Percentiles rank a stretch among this genome's conserved stretches.
These are phyloP conservation scores for Psilocybe mexicana DNA, from an alignment of 1,284 basidiomycete species.

Conservation along the genomic window DNA sequence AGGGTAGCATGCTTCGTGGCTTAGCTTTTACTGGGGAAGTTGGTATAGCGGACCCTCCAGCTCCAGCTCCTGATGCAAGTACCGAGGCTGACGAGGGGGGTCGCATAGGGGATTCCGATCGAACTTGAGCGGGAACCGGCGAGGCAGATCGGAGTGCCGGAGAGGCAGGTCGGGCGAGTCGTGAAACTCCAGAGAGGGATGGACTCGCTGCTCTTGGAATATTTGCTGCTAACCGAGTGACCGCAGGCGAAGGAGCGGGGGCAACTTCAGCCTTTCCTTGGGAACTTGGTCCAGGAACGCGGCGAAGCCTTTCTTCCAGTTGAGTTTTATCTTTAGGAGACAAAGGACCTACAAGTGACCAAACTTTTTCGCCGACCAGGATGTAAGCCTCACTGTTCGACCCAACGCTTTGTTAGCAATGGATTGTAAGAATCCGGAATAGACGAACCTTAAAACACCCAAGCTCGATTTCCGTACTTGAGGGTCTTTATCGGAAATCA, in stretches of 20 bases:
- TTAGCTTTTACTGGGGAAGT: slow-evolving; percentile 50
- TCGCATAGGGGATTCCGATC: slow-evolving; percentile 52
- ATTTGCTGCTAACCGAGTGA: slow-evolving; percentile 54
- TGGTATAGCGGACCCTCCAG: slow-evolving; percentile 32
- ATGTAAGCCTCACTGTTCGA: slow-evolving; percentile 74
- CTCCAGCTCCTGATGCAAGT: slow-evolving; percentile 31
- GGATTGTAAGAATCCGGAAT: slow-evolving; percentile 1
- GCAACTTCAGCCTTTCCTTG: slow-evolving; percentile 46
- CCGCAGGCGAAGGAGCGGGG: slow-evolving; percentile 32
- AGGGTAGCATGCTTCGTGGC: slow-evolving; percentile 68
- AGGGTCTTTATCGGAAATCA: slow-evolving; percentile 89
- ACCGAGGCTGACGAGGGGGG: slow-evolving; percentile 36
- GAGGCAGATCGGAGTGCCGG: slow-evolving; percentile 58
- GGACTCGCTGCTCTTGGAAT: slow-evolving; percentile 69
- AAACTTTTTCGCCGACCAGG: slow-evolving; percentile 84
- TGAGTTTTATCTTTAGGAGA: slow-evolving; percentile 89
- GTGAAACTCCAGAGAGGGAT: slow-evolving; percentile 49
- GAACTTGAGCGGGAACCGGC: slow-evolving; percentile 40
- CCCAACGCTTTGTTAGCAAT: slow-evolving; percentile 11
- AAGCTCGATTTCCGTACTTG: slow-evolving; percentile 84
- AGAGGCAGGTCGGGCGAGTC: slow-evolving; percentile 62
- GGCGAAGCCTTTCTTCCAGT: slow-evolving; percentile 86
- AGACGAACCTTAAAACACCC: slow-evolving; percentile 63
- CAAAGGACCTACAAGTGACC: slow-evolving; percentile 76
- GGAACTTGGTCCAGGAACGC: slow-evolving; percentile 68